Evolutionary conservation across 2,329 filamentous ascomycete genomes (phyloP).

Genomic region (Alternaria burnsii): DNA sequence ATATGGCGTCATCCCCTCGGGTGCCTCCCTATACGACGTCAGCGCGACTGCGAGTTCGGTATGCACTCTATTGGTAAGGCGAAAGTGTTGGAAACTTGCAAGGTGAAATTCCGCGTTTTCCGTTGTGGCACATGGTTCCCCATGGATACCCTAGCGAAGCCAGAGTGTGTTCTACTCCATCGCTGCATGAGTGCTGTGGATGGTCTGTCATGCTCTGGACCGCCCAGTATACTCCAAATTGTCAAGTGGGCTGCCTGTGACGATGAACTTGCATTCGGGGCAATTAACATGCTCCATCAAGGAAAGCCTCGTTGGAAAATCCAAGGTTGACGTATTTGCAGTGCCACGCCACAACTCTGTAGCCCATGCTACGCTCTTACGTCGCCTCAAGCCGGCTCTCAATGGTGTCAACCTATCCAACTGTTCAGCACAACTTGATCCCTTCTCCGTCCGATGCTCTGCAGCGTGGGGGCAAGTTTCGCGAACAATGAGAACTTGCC

Average conservation of each 20-base stretch:
- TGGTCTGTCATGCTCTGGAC: neutral
- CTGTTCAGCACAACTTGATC: neutral
- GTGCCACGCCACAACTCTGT: neutral
- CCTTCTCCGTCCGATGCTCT: neutral
- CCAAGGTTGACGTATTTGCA: neutral
- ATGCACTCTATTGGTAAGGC: neutral
- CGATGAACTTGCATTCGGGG: neutral
- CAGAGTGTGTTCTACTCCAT: neutral
- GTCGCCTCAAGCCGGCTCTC: neutral
- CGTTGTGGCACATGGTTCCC: neutral
- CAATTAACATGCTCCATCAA: neutral
- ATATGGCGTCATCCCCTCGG: neutral
- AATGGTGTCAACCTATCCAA: neutral
- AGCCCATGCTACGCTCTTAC: neutral
- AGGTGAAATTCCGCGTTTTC: neutral
- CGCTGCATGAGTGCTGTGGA: neutral
- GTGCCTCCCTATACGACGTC: neutral
- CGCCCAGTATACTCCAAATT: neutral
- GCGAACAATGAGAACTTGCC: neutral
- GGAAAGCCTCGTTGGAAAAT: neutral
- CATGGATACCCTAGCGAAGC: neutral
- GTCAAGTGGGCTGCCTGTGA: constrained; percentile 4
- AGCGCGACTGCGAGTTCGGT: neutral
- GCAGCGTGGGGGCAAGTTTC: neutral
- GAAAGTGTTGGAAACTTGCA: neutral